Conservation (phyloP, 2,329 filamentous ascomycete genomes). For the Colletotrichum cuscutae region DNA sequence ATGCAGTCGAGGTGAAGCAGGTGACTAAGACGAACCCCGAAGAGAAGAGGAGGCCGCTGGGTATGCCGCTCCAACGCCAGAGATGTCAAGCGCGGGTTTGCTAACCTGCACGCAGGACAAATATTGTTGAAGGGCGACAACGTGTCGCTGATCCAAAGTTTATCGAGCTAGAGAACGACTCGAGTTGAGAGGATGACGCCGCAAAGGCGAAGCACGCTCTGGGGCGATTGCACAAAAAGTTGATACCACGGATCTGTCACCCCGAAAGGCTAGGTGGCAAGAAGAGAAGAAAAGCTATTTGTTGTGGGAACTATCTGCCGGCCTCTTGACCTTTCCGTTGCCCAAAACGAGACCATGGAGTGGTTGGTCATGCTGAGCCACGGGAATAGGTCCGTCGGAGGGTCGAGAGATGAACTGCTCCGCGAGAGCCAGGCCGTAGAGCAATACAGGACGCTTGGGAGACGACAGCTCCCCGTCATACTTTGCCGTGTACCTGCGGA, state of each 20-base stretch:
- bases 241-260: conserved; percentile 31
- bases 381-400: conserved; percentile 74
- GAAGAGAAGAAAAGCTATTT: conserved; percentile 39
- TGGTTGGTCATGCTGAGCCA: conserved; percentile 79
- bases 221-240: conserved; percentile 19
- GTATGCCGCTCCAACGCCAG: conserved; percentile 58
- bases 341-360: conserved; percentile 83
- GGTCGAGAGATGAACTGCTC: conserved; percentile 80
- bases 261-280: conserved; percentile 56
- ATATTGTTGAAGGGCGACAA: conserved; percentile 91
- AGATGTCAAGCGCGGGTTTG: neutral
- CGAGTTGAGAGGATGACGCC: conserved; percentile 58
- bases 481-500: conserved; percentile 75
- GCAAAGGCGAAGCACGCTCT: neutral
- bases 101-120: conserved; percentile 69
- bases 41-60: conserved; percentile 81
- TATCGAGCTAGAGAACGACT: conserved; percentile 64
- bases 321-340: conserved; percentile 67
- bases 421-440: conserved; percentile 83
- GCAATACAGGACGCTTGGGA: conserved; percentile 53
- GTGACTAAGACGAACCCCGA: conserved; percentile 81
- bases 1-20: conserved; percentile 91
- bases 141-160: conserved; percentile 81
- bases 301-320: conserved; percentile 37
- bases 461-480: conserved; percentile 10